These are phyloP conservation scores for Cladosporium austrohemisphaericum DNA, from an alignment of 2,329 filamentous ascomycete species.

Conservation along the genomic window DNA sequence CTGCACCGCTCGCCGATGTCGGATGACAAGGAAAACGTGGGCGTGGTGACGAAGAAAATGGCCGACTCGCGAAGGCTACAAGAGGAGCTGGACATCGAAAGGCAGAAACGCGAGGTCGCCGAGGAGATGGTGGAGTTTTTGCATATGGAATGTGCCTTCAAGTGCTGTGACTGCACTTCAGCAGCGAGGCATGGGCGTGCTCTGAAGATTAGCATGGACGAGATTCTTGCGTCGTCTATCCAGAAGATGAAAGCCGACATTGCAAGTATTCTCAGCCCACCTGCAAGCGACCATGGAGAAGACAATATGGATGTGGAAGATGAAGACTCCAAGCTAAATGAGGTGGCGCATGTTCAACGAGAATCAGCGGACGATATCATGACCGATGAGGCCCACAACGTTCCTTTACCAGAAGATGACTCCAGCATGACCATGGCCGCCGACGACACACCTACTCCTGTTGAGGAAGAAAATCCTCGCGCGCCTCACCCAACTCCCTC, in stretches of 20 bases:
- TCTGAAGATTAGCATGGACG: constrained; percentile 15
- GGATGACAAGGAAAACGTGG: constrained; percentile 45
- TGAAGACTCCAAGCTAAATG: background rate
- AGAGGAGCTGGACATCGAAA: constrained; percentile 51
- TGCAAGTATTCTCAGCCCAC: constrained; percentile 58
- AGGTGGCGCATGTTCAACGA: background rate
- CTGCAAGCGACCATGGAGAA: constrained; percentile 59
- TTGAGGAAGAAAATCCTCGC: background rate
- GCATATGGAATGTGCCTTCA: constrained; percentile 68
- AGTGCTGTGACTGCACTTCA: constrained; percentile 56
- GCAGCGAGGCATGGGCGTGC: constrained; percentile 8
- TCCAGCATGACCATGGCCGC: constrained; percentile 26
- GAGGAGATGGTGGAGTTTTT: constrained; percentile 73
- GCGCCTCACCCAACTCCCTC: background rate
- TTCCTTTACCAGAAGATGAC: constrained; percentile 18
- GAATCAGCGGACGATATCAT: constrained; percentile 12
- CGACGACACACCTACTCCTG: background rate
- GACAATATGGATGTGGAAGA: constrained; percentile 24
- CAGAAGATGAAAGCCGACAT: constrained; percentile 34
- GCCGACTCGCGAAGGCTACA: constrained; percentile 47
- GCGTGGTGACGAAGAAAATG: constrained; percentile 41
- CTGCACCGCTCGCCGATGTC: constrained; percentile 44
- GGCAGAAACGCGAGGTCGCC: constrained; percentile 62
- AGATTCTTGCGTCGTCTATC: constrained; percentile 31
- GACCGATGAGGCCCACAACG: constrained; percentile 19